Evolutionary conservation across 2,329 filamentous ascomycete species (phyloP), one percentile per base, ranked within the genome.

Genomic region (Cladosporium sp.): DNA sequence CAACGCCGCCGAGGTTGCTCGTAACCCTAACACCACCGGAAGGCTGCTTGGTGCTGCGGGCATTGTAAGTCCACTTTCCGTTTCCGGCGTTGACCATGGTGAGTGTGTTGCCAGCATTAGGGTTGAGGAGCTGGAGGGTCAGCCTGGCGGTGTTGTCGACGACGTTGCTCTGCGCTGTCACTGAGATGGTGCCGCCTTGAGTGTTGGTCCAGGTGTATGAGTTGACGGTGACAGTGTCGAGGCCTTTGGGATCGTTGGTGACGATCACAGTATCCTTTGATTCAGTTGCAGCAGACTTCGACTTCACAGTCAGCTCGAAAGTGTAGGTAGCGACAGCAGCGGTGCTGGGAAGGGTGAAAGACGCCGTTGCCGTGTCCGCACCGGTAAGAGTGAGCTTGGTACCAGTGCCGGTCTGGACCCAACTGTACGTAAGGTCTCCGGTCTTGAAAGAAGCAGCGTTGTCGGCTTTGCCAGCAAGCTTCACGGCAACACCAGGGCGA

Each of bases 91-190:
- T 59, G 29, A 53, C 43, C 34, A 58, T 60, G 58, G 54, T 27
- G 7, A 68, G 63, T 2, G 54, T 43, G 2, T 64, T 47, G 7
- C 51, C 58, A 2, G 56, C 59, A 2, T 30, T 58, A 8, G 39
- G 39, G 41, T 43, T 43, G 41, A 19, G 41, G 13, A 50, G 19
- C 7, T 43, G 39, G 1, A 50, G 15, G 7, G 20, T 43, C 2
- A 0, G 61, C n/a, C 42, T 58, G 42, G 61, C 64, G 15, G 62
- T 58, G 9, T 63, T 61, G 27, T 67, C 66, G 9, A 62, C 56
- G 11, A 69, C 63, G 43, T 68, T 69, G n/a, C 64, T 67, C 27
- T 61, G 62, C 34, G 66, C 68, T 1, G 60, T 57, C 32, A 68
- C 64, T 8, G 53, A 50, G 18, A 68, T 61, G 11, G 62, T 62